Percentiles rank a stretch among this genome's conserved stretches.
These are phyloP conservation scores for Pichia scutulata DNA, from an alignment of 805 yeast species.

Conservation along the genomic window DNA sequence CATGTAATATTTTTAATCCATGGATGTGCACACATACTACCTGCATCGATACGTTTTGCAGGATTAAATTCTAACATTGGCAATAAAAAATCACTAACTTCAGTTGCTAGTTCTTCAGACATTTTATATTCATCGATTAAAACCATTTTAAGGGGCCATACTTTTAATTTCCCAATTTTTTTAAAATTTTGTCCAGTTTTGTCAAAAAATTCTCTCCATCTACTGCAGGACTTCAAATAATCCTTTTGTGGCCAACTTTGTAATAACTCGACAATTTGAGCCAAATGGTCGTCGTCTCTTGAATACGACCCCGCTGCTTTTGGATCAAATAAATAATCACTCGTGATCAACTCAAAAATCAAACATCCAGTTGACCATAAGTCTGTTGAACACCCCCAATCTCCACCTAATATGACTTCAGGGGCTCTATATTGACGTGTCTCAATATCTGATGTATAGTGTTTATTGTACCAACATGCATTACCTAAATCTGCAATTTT, in stretches of 20 bases:
- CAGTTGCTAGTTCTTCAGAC: slow-evolving; percentile 29
- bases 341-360: slow-evolving; percentile 51
- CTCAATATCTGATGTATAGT: slow-evolving; percentile 62
- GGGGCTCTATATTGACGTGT: slow-evolving; percentile 64
- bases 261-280: slow-evolving; percentile 51
- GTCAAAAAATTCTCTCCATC: slow-evolving; percentile 35
- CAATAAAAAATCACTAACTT: slow-evolving; percentile 39
- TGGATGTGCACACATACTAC: slow-evolving; percentile 44
- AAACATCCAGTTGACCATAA: slow-evolving; percentile 55
- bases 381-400: slow-evolving; percentile 60
- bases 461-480: slow-evolving; percentile 57
- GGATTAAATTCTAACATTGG: slow-evolving; percentile 46
- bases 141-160: slow-evolving; percentile 44
- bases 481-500: slow-evolving; percentile 67
- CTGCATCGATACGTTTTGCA: slow-evolving; percentile 44
- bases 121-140: slow-evolving; percentile 43
- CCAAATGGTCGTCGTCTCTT: slow-evolving; percentile 56
- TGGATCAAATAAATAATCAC: slow-evolving; percentile 59
- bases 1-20: slow-evolving; percentile 34
- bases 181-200: slow-evolving; percentile 28
- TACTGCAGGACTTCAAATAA: slow-evolving; percentile 33
- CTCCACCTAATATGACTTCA: slow-evolving; percentile 49
- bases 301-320: slow-evolving; percentile 37
- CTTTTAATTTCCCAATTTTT: slow-evolving; percentile 40
- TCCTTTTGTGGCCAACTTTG: slow-evolving; percentile 30